Conservation (phyloP, 2,329 filamentous ascomycete species). For the Diaporthe sp. region DNA sequence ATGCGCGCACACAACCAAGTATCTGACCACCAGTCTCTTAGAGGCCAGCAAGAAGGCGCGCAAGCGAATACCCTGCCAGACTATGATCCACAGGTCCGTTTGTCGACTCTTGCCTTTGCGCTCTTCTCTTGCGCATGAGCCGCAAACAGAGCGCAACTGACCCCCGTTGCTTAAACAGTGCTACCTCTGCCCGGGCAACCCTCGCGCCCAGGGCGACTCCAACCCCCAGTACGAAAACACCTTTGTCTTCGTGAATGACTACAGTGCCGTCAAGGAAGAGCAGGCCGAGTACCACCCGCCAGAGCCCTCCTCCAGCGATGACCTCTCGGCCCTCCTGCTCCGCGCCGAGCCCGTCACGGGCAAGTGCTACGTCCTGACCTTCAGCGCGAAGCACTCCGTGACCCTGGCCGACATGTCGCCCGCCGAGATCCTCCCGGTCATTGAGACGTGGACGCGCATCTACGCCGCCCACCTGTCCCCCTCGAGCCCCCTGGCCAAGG, state of each 20-base stretch:
- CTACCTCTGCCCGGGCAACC: constrained; percentile 94
- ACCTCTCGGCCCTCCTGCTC: constrained; percentile 81
- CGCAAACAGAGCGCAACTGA: not conserved
- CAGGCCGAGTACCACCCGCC: constrained; percentile 81
- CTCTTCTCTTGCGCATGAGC: constrained; percentile 7
- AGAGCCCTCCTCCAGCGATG: constrained; percentile 56
- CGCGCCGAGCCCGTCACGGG: constrained; percentile 89
- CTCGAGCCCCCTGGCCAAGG: constrained; percentile 72
- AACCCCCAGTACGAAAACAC: constrained; percentile 91
- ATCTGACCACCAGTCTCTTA: constrained; percentile 51
- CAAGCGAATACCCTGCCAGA: constrained; percentile 78
- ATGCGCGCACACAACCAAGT: not conserved
- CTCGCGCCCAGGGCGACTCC: constrained; percentile 85
- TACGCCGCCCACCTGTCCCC: constrained; percentile 86
- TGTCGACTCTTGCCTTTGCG: not conserved
- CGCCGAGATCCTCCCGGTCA: constrained; percentile 82
- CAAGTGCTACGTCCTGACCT: constrained; percentile 97
- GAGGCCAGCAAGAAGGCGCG: constrained; percentile 83
- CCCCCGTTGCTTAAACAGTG: constrained; percentile 67
- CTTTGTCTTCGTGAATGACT: constrained; percentile 97
- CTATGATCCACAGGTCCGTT: constrained; percentile 80
- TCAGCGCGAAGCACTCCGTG: constrained; percentile 89
- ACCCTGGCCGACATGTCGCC: constrained; percentile 92
- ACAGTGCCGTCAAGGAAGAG: constrained; percentile 94
- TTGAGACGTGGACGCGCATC: constrained; percentile 92